Conservation (phyloP, 257 asterid genomes). For the Perilla frutescens region DNA sequence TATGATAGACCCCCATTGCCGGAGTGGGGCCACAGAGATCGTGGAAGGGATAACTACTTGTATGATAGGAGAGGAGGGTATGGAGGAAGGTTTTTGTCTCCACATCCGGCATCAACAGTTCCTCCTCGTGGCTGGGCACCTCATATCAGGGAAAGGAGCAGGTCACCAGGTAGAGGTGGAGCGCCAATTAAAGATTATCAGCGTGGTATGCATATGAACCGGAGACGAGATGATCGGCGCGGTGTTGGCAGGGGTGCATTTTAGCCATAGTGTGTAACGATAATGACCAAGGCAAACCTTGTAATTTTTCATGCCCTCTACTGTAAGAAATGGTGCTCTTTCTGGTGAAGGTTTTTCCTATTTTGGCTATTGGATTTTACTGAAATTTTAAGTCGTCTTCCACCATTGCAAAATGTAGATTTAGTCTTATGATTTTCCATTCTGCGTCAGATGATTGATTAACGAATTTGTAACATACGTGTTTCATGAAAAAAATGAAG, state of each 20-base stretch:
- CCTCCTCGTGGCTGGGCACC: slow-evolving; percentile 71
- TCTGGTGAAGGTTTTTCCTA: background rate
- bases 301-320: slow-evolving; percentile 3
- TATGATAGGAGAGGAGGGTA: slow-evolving; percentile 59
- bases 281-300: background rate
- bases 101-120: slow-evolving; percentile 49
- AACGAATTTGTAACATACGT: too few relatives aligned
- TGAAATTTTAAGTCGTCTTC: too few relatives aligned
- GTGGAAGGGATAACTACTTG: slow-evolving; percentile 62
- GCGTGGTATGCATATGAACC: slow-evolving; percentile 53
- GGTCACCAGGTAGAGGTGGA: slow-evolving; percentile 72
- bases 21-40: slow-evolving; percentile 70
- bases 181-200: slow-evolving; percentile 55
- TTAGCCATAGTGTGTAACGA: slow-evolving; percentile 34
- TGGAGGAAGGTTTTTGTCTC: slow-evolving; percentile 61
- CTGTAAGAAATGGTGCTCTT: slow-evolving; percentile 26
- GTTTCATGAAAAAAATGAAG: too few relatives aligned
- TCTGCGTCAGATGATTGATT: too few relatives aligned
- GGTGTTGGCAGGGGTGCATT: slow-evolving; percentile 53
- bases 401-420: background rate
- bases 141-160: slow-evolving; percentile 68
- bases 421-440: background rate
- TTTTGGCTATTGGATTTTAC: background rate
- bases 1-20: slow-evolving; percentile 55
- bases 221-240: slow-evolving; percentile 68